Evolutionary conservation across 176 grass and related monocot species (phyloP).

Genomic region (Zoysia japonica): DNA sequence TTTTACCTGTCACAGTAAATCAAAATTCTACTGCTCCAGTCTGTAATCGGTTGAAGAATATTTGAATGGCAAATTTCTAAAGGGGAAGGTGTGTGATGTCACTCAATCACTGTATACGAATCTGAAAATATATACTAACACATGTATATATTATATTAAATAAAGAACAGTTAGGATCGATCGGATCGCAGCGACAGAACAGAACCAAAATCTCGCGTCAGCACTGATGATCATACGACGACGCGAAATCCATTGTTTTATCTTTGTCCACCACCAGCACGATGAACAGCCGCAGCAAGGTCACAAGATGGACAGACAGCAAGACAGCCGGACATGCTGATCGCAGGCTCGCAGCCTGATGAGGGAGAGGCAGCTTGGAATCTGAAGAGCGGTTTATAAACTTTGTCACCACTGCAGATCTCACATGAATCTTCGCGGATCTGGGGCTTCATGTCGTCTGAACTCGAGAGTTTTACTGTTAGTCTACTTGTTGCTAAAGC

Average conservation of each 20-base stretch:
- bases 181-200: slow-evolving; percentile 29
- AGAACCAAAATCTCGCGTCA: slow-evolving; percentile 37
- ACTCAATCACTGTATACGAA: too few species aligned
- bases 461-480: not conserved
- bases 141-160: not conserved
- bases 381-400: slow-evolving; percentile 23
- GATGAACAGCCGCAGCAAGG: slow-evolving; percentile 29
- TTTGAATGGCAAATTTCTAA: too few species aligned
- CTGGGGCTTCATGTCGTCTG: not conserved
- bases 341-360: slow-evolving; percentile 16
- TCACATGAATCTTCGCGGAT: slow-evolving; percentile 44
- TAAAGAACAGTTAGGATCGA: slow-evolving; percentile 6
- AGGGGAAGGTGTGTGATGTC: too few species aligned
- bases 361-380: slow-evolving; percentile 22
- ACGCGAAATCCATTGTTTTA: slow-evolving; percentile 25
- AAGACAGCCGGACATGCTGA: slow-evolving; percentile 53
- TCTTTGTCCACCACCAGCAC: slow-evolving; percentile 2
- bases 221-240: not conserved
- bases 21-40: too few species aligned
- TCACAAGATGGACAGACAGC: slow-evolving; percentile 56
- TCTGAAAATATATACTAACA: too few species aligned
- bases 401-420: slow-evolving; percentile 7
- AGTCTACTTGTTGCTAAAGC: slow-evolving; percentile 5
- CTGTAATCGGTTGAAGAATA: too few species aligned
- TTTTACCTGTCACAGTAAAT: not conserved